Evolutionary conservation across 1,139 yeast genomes (phyloP).

Genomic region (Yamadazyma songkhlaensis): DNA sequence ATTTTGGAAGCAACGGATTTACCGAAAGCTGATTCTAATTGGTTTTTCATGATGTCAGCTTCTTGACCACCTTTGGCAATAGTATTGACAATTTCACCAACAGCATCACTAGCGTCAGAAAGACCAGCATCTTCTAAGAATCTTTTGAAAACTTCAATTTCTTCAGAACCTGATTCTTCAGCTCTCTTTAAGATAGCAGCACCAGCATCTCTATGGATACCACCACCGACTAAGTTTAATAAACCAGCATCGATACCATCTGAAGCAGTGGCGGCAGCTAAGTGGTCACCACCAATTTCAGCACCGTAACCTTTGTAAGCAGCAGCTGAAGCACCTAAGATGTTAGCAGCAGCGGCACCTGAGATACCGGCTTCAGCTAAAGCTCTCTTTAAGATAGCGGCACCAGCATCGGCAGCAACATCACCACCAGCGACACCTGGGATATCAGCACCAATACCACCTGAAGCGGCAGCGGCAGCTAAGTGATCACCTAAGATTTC

Average conservation of each 20-base stretch:
- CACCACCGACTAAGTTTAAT: slow-evolving; percentile 9
- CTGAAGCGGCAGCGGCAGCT: slow-evolving; percentile 6
- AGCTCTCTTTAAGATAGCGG: slow-evolving; percentile 12
- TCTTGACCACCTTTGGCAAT: slow-evolving; percentile 11
- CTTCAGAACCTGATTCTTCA: slow-evolving; percentile 11
- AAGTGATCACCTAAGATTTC: slow-evolving; percentile 7
- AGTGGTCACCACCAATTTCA: slow-evolving; percentile 9
- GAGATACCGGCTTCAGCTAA: slow-evolving; percentile 10
- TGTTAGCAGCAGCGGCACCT: slow-evolving; percentile 7
- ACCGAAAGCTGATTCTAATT: slow-evolving; percentile 14
- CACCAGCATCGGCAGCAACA: slow-evolving; percentile 10
- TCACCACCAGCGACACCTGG: slow-evolving; percentile 12
- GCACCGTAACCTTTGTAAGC: slow-evolving; percentile 10
- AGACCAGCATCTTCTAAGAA: slow-evolving; percentile 7
- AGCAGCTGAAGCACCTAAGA: slow-evolving; percentile 7
- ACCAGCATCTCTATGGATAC: slow-evolving; percentile 10
- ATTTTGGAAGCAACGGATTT: slow-evolving; percentile 9
- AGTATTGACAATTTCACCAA: slow-evolving; percentile 11
- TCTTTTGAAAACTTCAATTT: slow-evolving; percentile 13
- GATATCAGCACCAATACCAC: slow-evolving; percentile 12
- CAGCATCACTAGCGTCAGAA: slow-evolving; percentile 9
- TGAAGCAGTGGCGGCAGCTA: slow-evolving; percentile 9
- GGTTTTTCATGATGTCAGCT: slow-evolving; percentile 12
- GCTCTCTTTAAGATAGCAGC: slow-evolving; percentile 9
- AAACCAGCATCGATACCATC: slow-evolving; percentile 7